Percentiles rank a stretch among this genome's conserved stretches.
Conservation (phyloP, 208 protist genomes). For the Leptomonas seymouri region DNA sequence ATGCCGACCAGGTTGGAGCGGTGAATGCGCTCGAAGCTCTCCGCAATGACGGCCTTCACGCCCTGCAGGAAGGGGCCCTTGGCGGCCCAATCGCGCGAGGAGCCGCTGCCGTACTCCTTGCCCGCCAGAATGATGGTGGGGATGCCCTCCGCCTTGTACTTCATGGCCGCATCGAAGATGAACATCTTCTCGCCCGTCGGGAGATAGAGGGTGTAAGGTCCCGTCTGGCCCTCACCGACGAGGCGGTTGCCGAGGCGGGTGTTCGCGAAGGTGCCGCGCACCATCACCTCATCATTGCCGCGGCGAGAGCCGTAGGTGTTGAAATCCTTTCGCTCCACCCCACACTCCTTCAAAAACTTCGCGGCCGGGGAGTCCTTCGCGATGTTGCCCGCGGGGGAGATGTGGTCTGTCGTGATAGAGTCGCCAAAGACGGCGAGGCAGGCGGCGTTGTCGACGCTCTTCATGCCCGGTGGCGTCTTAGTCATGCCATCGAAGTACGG, state of each 20-base stretch:
- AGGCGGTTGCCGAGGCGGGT: constrained; percentile 94
- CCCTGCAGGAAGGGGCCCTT: constrained; percentile 96
- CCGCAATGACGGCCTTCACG: constrained; percentile 93
- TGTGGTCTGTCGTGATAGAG: constrained; percentile 97
- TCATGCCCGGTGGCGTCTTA: constrained; percentile 46
- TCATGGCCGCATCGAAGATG: constrained; percentile 95
- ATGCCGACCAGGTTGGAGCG: constrained; percentile 96
- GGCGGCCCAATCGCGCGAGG: constrained; percentile 97
- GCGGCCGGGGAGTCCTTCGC: constrained; percentile 94
- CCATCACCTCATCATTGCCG: constrained; percentile 97
- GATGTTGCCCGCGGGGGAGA: constrained; percentile 96
- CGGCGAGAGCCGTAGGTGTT: constrained; percentile 96
- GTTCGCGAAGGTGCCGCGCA: constrained; percentile 97
- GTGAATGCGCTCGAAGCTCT: constrained; percentile 96
- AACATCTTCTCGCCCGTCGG: constrained; percentile 93
- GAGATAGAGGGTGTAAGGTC: constrained; percentile 92
- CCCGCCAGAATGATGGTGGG: constrained; percentile 94
- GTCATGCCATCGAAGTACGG: constrained; percentile 95
- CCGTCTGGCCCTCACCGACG: constrained; percentile 88
- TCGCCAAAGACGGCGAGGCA: constrained; percentile 95
- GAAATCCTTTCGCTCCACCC: constrained; percentile 94
- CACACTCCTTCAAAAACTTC: constrained; percentile 74
- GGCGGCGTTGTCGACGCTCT: constrained; percentile 77
- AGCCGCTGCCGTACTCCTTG: constrained; percentile 96
- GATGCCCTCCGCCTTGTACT: constrained; percentile 76